These are phyloP conservation scores for Antitrichia curtipendula DNA, from an alignment of 225 moss, liverwort and hornwort genomes.

Conservation along the genomic window DNA sequence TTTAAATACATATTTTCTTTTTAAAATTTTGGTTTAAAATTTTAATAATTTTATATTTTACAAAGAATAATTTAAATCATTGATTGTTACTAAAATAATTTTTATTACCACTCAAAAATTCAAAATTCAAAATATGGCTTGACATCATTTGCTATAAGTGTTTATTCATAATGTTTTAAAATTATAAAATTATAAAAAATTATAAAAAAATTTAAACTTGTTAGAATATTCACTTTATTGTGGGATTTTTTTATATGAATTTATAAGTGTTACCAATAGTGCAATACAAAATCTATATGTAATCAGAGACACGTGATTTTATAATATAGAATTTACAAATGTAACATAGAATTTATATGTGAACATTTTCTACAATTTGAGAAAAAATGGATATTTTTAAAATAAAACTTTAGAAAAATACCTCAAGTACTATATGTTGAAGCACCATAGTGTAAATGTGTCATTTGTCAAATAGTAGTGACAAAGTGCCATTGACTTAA, in stretches of 20 bases:
- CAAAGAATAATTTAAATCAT: background rate
- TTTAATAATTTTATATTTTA: rapidly evolving
- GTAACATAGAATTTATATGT: background rate
- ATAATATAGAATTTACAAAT: background rate
- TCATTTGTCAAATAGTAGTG: background rate
- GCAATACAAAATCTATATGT: background rate
- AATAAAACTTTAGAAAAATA: background rate
- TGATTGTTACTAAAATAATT: background rate
- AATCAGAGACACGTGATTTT: background rate
- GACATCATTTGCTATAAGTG: background rate
- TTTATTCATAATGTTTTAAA: background rate
- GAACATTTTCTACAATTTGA: background rate
- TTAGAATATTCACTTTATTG: background rate
- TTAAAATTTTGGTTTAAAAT: background rate
- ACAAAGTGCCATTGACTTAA: rapidly evolving
- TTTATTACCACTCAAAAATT: background rate
- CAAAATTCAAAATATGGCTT: background rate
- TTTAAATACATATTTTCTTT: background rate
- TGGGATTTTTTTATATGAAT: background rate
- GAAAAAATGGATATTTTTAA: background rate
- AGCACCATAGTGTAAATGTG: background rate
- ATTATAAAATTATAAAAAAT: too few species aligned
- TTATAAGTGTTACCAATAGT: background rate
- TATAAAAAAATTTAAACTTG: too few species aligned
- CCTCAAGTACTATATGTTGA: background rate